Conservation (phyloP, 2,329 filamentous ascomycete species). For the Diaporthe sp. region DNA sequence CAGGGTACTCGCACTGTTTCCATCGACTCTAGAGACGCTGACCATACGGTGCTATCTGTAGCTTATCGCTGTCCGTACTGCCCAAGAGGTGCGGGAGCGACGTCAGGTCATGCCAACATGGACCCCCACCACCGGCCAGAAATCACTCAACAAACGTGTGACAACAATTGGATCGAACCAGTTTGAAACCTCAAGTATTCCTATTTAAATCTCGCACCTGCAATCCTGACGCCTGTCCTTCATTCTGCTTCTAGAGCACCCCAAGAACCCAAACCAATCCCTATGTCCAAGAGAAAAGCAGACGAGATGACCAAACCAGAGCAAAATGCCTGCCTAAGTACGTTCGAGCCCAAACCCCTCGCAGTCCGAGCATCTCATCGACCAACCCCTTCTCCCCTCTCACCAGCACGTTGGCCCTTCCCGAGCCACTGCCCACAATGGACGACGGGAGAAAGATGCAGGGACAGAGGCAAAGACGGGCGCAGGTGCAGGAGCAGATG, state of each 20-base stretch:
- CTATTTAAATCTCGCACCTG: constrained; percentile 39
- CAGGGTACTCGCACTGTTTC: not conserved
- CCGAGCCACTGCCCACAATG: not conserved
- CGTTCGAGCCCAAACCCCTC: constrained; percentile 54
- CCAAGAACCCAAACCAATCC: not conserved
- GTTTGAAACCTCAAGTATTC: constrained; percentile 21
- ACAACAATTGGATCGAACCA: constrained; percentile 33
- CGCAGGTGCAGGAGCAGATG: constrained; percentile 4
- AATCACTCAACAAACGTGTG: constrained; percentile 42
- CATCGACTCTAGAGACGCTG: accelerated
- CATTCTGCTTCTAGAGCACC: not conserved
- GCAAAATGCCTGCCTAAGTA: constrained; percentile 75
- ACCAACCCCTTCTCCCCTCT: constrained; percentile 38
- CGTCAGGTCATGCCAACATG: constrained; percentile 36
- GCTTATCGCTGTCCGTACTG: constrained; percentile 23
- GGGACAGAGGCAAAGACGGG: not conserved
- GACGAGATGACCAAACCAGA: constrained; percentile 67
- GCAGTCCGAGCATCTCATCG: not conserved
- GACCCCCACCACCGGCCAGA: constrained; percentile 40
- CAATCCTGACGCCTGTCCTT: not conserved
- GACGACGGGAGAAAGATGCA: constrained; percentile 6
- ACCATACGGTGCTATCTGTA: constrained; percentile 7
- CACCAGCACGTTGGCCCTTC: constrained; percentile 31
- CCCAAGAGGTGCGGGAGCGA: constrained; percentile 17
- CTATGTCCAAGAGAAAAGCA: constrained; percentile 43